These are phyloP conservation scores for Phialophora verrucosa DNA, from an alignment of 2,329 filamentous ascomycete genomes.

Conservation along the genomic window DNA sequence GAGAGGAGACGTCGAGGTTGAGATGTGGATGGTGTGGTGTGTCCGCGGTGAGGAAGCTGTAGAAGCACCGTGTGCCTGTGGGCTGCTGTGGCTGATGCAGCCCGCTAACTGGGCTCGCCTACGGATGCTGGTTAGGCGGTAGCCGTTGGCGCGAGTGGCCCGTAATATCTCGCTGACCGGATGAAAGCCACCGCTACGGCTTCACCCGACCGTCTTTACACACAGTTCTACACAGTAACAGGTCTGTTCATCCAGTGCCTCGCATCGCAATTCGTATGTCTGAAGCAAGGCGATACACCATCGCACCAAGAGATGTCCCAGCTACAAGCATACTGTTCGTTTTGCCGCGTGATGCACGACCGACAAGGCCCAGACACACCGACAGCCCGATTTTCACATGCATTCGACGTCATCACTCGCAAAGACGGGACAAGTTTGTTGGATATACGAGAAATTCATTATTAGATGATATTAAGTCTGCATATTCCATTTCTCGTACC, in stretches of 20 bases:
- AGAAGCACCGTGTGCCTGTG: slow-evolving; percentile 14
- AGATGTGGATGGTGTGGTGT: slow-evolving; percentile 4
- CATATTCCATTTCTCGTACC: background rate
- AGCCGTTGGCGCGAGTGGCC: slow-evolving; percentile 10
- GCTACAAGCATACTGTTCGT: background rate
- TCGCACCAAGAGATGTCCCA: background rate
- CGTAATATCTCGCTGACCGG: slow-evolving; percentile 2
- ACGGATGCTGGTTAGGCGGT: slow-evolving; percentile 11
- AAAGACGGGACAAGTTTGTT: background rate
- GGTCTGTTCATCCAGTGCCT: background rate
- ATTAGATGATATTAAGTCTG: background rate
- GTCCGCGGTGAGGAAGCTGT: slow-evolving; percentile 5
- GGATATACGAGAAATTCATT: background rate
- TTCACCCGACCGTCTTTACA: background rate
- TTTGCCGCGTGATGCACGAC: background rate
- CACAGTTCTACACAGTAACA: too few species aligned
- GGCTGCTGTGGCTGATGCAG: slow-evolving; percentile 2
- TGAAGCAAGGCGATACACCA: background rate
- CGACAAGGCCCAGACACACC: background rate
- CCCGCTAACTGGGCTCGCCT: background rate
- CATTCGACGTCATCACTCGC: slow-evolving; percentile 27
- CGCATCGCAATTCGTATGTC: background rate
- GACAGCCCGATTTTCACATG: slow-evolving; percentile 24
- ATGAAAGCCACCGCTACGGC: background rate
- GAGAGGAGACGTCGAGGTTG: background rate